These are phyloP conservation scores for Zygosaccharomyces lentus DNA, from an alignment of 805 yeast genomes.

Conservation along the genomic window DNA sequence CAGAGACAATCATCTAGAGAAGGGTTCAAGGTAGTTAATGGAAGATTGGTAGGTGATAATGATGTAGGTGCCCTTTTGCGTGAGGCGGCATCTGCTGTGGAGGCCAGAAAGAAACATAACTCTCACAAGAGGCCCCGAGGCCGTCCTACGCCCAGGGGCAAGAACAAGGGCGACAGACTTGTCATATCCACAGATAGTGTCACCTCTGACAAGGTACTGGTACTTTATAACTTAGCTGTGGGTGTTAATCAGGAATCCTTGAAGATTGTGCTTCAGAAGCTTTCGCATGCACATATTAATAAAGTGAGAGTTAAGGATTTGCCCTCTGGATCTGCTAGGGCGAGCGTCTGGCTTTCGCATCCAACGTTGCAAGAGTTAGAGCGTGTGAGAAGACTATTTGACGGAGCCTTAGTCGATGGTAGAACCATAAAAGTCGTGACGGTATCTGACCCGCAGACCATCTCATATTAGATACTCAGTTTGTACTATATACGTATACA, in stretches of 20 bases:
- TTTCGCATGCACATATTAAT: slow-evolving; percentile 20
- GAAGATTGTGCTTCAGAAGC: slow-evolving; percentile 22
- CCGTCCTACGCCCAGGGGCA: background rate
- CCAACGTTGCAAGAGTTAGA: slow-evolving; percentile 27
- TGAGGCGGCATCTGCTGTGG: slow-evolving; percentile 15
- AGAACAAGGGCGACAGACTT: slow-evolving; percentile 12
- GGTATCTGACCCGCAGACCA: slow-evolving; percentile 18
- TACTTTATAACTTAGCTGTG: slow-evolving; percentile 25
- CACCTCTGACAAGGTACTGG: slow-evolving; percentile 15
- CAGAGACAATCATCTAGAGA: slow-evolving; percentile 9
- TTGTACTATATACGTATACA: background rate
- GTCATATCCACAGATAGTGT: slow-evolving; percentile 23
- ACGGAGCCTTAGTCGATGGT: slow-evolving; percentile 49
- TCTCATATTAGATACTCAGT: slow-evolving; percentile 6
- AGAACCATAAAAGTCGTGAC: slow-evolving; percentile 37
- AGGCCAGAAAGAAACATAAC: slow-evolving; percentile 8
- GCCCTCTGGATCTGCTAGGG: slow-evolving; percentile 39
- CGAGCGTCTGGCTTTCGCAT: slow-evolving; percentile 35
- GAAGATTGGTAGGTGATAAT: slow-evolving; percentile 25
- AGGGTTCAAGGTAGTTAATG: slow-evolving; percentile 28
- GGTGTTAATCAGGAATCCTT: slow-evolving; percentile 29
- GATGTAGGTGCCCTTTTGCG: slow-evolving; percentile 27
- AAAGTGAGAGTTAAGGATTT: slow-evolving; percentile 33
- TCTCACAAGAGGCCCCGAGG: background rate
- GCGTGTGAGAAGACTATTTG: slow-evolving; percentile 32